Base-by-base conservation (phyloP, 768 basidiomycete species). In the Russula earlei region DNA sequence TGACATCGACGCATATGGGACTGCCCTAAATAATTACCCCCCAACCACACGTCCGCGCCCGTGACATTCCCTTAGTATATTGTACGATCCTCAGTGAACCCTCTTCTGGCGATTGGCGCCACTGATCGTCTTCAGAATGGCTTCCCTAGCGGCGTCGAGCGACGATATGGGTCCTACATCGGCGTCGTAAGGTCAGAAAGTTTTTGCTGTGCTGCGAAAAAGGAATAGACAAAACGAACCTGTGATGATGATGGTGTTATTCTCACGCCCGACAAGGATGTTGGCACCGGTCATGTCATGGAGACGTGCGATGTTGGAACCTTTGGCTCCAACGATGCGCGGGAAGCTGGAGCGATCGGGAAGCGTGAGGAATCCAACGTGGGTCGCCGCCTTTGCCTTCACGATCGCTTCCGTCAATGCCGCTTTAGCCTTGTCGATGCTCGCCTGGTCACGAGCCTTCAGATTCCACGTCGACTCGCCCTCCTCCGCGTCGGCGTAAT, bases 321-420 rank as follows among this genome's bases (percentile, higher is more conserved):
- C 93, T 72, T 94, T 95, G 11, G 85, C 72, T 37, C 94, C 94
- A 59, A 97, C 91, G 63, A 97, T 94, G 62, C 91, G 78, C 14
- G 94, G 93, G 82, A 97, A 97, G 33, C 79, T 78, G 34, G 85
- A 80, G 60, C 91, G 83, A 67, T 92, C 87, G 38, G 82, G 73
- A 40, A 95, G 75, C 9, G 86, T 92, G 54, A 95, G 76, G 77
- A 87, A 91, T 9, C 89, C 92, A 61, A 89, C 82, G 61, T 89
- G 84, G 2, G 84, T 78, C 76, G 86, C 84, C 56, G 74, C 74
- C 62, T 82, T 75, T 17, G 91, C 91, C 62, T 80, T 77, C 60
- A 81, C 75, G 64, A 92, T 79, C 40, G 86, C 87, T 9, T 85
- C 78, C 62, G 77, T 71, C 62, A 92, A 73, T 52, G 77, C 71